Percentiles rank a stretch among this genome's conserved stretches.
Evolutionary conservation across 352 stramenopile genomes (phyloP).

Genomic region (Phytopythium litorale): DNA sequence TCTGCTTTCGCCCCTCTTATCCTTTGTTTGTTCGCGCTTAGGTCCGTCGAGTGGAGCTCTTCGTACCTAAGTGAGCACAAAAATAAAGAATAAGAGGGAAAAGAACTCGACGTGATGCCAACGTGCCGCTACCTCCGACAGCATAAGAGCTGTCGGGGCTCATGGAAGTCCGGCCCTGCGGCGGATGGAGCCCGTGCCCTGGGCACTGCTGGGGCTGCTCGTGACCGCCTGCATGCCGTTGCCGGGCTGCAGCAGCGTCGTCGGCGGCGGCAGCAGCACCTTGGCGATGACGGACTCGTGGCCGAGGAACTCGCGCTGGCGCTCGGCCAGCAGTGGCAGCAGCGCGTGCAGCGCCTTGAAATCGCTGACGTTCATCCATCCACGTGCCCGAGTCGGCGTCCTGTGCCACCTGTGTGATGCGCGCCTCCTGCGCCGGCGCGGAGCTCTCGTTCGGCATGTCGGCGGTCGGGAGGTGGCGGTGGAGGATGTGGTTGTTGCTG

Average conservation of each 20-base stretch:
- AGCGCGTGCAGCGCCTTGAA: constrained; percentile 72
- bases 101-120: too few relatives aligned
- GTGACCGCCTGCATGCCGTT: constrained; percentile 13
- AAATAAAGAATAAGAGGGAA: too few relatives aligned
- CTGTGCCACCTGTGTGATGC: constrained; percentile 69
- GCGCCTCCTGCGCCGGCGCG: constrained; percentile 51
- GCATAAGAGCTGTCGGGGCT: too few relatives aligned
- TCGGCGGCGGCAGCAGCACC: constrained; percentile 36
- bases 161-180: too few relatives aligned
- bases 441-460: constrained; percentile 81
- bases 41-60: too few relatives aligned
- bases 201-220: constrained; percentile 30
- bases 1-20: too few relatives aligned
- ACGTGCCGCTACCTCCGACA: too few relatives aligned
- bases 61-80: too few relatives aligned
- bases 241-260: constrained; percentile 9
- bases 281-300: constrained; percentile 48
- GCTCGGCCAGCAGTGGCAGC: constrained; percentile 42
- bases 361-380: constrained; percentile 72
- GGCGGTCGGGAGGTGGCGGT: background rate
- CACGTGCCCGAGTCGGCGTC: constrained; percentile 56
- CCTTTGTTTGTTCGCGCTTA: too few relatives aligned
- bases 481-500: background rate
- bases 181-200: constrained; percentile 64
- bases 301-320: constrained; percentile 67